These are phyloP conservation scores for Wickerhamomyces chaumierensis DNA, from an alignment of 805 yeast genomes.

Conservation along the genomic window DNA sequence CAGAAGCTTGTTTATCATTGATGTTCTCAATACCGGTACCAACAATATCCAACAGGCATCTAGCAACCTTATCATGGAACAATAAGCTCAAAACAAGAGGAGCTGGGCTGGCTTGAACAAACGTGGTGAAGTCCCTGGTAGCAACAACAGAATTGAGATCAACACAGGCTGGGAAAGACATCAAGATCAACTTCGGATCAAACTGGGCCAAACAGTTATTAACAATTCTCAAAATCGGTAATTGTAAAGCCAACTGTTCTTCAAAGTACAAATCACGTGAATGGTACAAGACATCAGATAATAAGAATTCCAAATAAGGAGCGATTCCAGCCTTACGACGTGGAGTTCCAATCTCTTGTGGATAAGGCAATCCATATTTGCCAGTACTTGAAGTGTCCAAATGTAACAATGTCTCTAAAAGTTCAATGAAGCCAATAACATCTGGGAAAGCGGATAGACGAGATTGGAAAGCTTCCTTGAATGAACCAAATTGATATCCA, in stretches of 20 bases:
- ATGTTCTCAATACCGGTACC: slow-evolving; percentile 50
- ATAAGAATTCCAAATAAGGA: slow-evolving; percentile 68
- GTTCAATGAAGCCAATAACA: slow-evolving; percentile 47
- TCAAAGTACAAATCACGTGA: slow-evolving; percentile 29
- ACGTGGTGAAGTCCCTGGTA: slow-evolving; percentile 33
- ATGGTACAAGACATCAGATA: slow-evolving; percentile 54
- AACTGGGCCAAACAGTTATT: slow-evolving; percentile 36
- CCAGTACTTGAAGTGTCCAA: slow-evolving; percentile 25
- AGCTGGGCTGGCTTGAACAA: slow-evolving; percentile 60
- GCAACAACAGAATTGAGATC: slow-evolving; percentile 38
- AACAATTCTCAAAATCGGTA: slow-evolving; percentile 40
- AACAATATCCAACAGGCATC: slow-evolving; percentile 43
- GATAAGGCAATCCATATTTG: slow-evolving; percentile 37
- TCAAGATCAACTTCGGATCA: slow-evolving; percentile 38
- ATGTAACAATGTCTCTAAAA: slow-evolving; percentile 28
- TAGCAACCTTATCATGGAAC: slow-evolving; percentile 47
- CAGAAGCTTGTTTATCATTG: slow-evolving; percentile 24
- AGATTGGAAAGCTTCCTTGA: slow-evolving; percentile 32
- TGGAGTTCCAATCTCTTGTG: slow-evolving; percentile 47
- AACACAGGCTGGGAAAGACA: slow-evolving; percentile 39
- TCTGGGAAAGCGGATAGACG: slow-evolving; percentile 42
- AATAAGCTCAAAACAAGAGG: slow-evolving; percentile 50
- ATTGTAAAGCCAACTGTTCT: slow-evolving; percentile 34
- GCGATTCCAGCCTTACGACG: slow-evolving; percentile 61
- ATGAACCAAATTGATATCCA: slow-evolving; percentile 18